Percentiles rank a stretch among this genome's conserved stretches.
These are phyloP conservation scores for Termitomyces sp. DNA, from an alignment of 768 basidiomycete species.

Conservation along the genomic window DNA sequence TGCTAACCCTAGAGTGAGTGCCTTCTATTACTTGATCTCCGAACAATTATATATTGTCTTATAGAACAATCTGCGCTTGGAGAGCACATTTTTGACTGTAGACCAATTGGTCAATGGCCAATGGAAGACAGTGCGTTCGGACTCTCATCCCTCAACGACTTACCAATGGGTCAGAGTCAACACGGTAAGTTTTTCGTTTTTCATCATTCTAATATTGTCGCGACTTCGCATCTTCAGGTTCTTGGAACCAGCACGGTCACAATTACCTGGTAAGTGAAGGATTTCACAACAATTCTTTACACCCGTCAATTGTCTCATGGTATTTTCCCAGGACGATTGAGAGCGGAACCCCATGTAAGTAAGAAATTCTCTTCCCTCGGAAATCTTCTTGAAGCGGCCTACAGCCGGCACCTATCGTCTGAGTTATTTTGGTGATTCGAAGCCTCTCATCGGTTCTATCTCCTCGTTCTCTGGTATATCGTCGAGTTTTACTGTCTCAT, in stretches of 20 bases:
- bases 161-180: constrained; percentile 63
- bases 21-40: not conserved
- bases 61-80: constrained; percentile 75
- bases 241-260: constrained; percentile 62
- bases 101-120: constrained; percentile 45
- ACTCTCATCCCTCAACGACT: constrained; percentile 76
- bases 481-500: constrained; percentile 56
- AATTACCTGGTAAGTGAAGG: constrained; percentile 55
- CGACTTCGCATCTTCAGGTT: constrained; percentile 30
- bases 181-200: constrained; percentile 33
- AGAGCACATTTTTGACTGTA: constrained; percentile 68
- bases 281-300: not conserved
- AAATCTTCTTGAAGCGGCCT: not conserved
- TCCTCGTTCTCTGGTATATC: constrained; percentile 61
- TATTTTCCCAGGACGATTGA: constrained; percentile 55
- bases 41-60: not conserved
- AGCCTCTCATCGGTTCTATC: constrained; percentile 61
- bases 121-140: constrained; percentile 62
- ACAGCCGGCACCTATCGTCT: constrained; percentile 70
- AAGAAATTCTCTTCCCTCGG: not conserved
- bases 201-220: not conserved
- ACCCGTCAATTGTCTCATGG: constrained; percentile 2
- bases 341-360: constrained; percentile 50
- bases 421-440: constrained; percentile 73
- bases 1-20: constrained; percentile 70